Conservation (phyloP, 768 basidiomycete species). For the Termitomyces sp. region DNA sequence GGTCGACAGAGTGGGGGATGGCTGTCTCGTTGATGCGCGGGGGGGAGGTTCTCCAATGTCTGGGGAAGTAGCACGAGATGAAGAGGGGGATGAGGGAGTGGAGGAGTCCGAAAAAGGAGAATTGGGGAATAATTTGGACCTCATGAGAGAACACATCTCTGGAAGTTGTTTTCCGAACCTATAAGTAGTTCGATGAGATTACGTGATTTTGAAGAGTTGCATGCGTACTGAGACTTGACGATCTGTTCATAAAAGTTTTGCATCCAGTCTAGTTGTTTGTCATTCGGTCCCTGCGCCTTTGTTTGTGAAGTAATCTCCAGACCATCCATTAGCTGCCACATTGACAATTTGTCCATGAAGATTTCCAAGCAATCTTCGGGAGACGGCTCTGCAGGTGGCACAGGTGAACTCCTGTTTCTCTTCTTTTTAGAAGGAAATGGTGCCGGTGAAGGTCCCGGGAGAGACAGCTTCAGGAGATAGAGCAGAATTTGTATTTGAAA, state of each 20-base stretch:
- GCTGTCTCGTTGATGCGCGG: conserved; percentile 6
- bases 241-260: conserved; percentile 64
- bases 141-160: conserved; percentile 50
- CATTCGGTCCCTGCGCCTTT: conserved; percentile 13
- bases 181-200: background rate
- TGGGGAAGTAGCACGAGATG: conserved; percentile 27
- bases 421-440: conserved; percentile 23
- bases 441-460: conserved; percentile 40
- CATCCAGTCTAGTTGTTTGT: conserved; percentile 59
- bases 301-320: conserved; percentile 19
- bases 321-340: conserved; percentile 61
- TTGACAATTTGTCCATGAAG: conserved; percentile 75
- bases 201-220: background rate
- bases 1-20: conserved; percentile 18
- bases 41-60: conserved; percentile 4
- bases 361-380: conserved; percentile 55
- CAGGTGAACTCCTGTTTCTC: conserved; percentile 22
- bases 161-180: conserved; percentile 56
- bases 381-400: conserved; percentile 14
- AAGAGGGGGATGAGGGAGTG: conserved; percentile 27
- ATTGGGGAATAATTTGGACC: conserved; percentile 59
- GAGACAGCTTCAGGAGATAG: conserved; percentile 57
- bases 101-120: conserved; percentile 60
- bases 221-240: conserved; percentile 56
- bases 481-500: conserved; percentile 73